These are phyloP conservation scores for Kuraishia ogatae DNA, from an alignment of 805 yeast genomes.

Conservation along the genomic window DNA sequence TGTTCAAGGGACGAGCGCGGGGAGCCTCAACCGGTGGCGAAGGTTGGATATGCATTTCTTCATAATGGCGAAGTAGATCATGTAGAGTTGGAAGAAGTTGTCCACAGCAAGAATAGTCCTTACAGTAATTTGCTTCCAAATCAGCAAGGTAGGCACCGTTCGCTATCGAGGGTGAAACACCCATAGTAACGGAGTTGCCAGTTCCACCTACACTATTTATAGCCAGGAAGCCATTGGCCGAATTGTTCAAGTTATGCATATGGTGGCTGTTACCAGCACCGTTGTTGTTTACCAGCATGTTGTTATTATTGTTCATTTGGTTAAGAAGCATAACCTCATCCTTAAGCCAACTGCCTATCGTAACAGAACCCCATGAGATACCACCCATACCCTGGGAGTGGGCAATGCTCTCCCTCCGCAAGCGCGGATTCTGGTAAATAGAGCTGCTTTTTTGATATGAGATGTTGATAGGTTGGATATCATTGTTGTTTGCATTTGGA, in stretches of 20 bases:
- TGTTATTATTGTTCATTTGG: constrained; percentile 6
- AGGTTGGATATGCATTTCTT: constrained; percentile 81
- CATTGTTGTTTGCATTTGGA: constrained; percentile 18
- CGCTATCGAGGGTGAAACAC: constrained; percentile 57
- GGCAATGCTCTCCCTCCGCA: constrained; percentile 85
- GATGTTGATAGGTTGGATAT: constrained; percentile 30
- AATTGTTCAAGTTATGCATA: constrained; percentile 8
- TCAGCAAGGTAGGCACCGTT: constrained; percentile 76
- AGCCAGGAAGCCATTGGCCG: constrained; percentile 2
- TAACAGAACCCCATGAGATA: constrained; percentile 92
- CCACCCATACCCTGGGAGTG: constrained; percentile 99
- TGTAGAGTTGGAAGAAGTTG: constrained; percentile 86
- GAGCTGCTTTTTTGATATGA: constrained; percentile 25
- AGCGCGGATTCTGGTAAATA: constrained; percentile 34
- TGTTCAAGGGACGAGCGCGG: constrained; percentile 42
- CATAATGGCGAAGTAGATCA: constrained; percentile 89
- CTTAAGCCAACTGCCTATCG: constrained; percentile 92
- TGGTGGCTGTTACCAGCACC: constrained; percentile 8
- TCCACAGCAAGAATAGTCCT: constrained; percentile 96
- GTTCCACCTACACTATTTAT: neutral
- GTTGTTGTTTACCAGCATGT: constrained; percentile 5
- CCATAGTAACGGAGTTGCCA: constrained; percentile 11
- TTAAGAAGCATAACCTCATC: constrained; percentile 74
- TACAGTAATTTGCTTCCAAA: constrained; percentile 91
- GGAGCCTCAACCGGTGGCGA: constrained; percentile 34